Evolutionary conservation across 352 stramenopile genomes (phyloP), one percentile per base, ranked within the genome.

Genomic region (Phytopythium sindhum): DNA sequence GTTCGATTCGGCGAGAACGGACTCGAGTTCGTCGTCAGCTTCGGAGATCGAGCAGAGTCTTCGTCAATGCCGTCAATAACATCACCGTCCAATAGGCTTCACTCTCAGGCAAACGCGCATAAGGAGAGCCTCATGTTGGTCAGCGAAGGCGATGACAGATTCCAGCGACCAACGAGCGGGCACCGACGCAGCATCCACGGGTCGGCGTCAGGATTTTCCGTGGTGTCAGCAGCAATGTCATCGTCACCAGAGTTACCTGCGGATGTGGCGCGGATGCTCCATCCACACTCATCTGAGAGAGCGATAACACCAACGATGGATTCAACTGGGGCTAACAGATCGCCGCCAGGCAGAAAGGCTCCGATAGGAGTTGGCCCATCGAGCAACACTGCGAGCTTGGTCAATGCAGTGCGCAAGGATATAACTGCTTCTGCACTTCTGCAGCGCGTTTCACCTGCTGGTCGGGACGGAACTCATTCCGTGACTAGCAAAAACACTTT

Each of bases 1-100:
- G 61, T 77, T 24, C 58, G 56, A 3, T 79, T 81, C 24, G 61
- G 42, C 21, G 62, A 63, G 8, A 54, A 61, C 17, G 66, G 50
- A 11, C 44, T 75, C 21, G 52, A 41, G 23, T 33, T 45, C 10
- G 63, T 76, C 26, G n/a, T 39, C 21, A 37, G 28, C 57, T 48
- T 23, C 14, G 10, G 42, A n/a, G 24, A 62, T 21, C 17, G 61
- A 64, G 8, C 63, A 44, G 21, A 35, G 9, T 26, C 57, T 1
- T 47, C 42, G 6, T n/a, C 19, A 15, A 8, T n/a, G 1, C 21
- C 10, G n/a, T 8, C 45, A 6, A 70, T 65, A 15, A 66, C 24
- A 19, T 65, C 47, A 4, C 31, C 56, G 17, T 39, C 70, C 23
- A 54, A 24, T 0, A 66, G 28, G 37, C 35, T 73, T 12, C 62